A percentile compares a stretch with the other conserved stretches of the same genome.
These are phyloP conservation scores for Puccinia polysora DNA, from an alignment of 1,284 basidiomycete genomes.

Conservation along the genomic window DNA sequence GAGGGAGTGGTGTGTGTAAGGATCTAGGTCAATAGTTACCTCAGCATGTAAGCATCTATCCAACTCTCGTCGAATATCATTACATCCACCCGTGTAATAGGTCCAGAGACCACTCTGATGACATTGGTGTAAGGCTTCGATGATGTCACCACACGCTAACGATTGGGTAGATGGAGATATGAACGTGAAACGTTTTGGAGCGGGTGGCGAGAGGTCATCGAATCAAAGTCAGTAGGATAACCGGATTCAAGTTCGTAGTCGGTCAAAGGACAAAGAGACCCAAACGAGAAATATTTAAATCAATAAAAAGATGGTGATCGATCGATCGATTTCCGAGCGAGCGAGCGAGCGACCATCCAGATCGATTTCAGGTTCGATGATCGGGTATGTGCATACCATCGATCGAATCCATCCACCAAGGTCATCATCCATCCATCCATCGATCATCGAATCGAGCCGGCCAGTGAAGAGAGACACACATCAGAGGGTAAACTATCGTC, in stretches of 20 bases:
- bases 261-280: not conserved
- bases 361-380: too few species aligned
- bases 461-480: not conserved
- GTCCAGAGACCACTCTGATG: constrained; percentile 28
- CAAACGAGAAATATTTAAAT: not conserved
- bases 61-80: constrained; percentile 22
- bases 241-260: not conserved
- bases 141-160: constrained; percentile 25
- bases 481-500: not conserved
- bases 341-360: too few species aligned
- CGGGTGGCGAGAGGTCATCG: not conserved
- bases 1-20: not conserved
- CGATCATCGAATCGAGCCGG: not conserved
- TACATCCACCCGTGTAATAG: constrained; percentile 35
- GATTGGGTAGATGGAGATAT: not conserved
- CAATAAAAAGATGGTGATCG: not conserved
- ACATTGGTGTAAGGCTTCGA: constrained; percentile 35
- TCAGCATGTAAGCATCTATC: constrained; percentile 32
- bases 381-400: too few species aligned
- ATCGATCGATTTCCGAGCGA: not conserved
- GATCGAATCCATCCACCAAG: too few species aligned
- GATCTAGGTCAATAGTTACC: constrained; percentile 3
- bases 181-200: not conserved
- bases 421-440: too few species aligned
- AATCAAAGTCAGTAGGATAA: not conserved